Base-by-base conservation (phyloP, 371 early-diverging fungal species). In the Mortierella sp. region DNA sequence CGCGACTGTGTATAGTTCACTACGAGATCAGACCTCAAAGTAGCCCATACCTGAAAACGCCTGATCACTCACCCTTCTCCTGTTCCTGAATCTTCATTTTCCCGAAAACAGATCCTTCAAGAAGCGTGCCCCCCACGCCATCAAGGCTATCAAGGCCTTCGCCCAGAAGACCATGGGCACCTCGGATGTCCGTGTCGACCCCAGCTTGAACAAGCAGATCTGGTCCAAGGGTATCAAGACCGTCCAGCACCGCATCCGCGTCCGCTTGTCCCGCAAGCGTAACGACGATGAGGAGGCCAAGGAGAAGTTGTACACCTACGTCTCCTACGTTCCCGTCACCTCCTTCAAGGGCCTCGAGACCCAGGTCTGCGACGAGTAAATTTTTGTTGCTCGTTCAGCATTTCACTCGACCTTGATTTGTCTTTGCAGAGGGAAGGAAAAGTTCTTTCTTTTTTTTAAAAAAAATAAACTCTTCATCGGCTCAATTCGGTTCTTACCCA, bases 91-190 rank as follows among this genome's bases (percentile, higher is more conserved):
- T 34, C 26, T 88, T 58, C 1, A 38, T 38, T 73, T 71, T n/a
- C 26, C n/a, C 42, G 42, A 70, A 75, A 55, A 68, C 81, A 94
- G 95, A 77, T 92, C 94, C 89, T 98, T 98, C 96, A 97, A 97
- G 94, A 97, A 97, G 95, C 96, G 98, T 89, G 95, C 98, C 74
- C 99, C 99, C 81, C 93, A 92, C 78, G 97, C 99, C 84, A 91
- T 98, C 89, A 97, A 97, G 95, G 94, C 93, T 78, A 95, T 98
- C 92, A 93, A 94, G 87, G 89, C 91, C 82, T 98, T 98, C 82
- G 98, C 98, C 80, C 88, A 91, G 86, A 93, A 94, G 90, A 91
- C 92, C 79, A 98, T 98, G 98, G 96, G 96, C 75, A 98, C 98
- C 89, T 89, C 89, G 78, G 96, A 96, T 90, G 94, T 96, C 88